These are phyloP conservation scores for Spizellomyces punctatus DNA, from an alignment of 192 early-diverging fungal genomes.

Conservation along the genomic window DNA sequence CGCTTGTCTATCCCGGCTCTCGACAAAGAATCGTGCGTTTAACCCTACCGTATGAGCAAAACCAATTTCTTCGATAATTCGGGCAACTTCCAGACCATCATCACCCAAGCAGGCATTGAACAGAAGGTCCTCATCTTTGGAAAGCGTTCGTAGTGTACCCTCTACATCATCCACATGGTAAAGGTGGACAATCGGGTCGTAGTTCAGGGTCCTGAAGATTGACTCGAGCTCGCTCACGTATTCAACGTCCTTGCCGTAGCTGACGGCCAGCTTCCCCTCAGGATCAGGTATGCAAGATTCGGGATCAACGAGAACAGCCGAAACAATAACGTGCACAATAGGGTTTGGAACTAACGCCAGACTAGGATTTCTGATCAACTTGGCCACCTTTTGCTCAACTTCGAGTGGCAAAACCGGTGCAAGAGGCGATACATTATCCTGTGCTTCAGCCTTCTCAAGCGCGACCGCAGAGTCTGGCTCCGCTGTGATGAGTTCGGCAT, in stretches of 20 bases:
- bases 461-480: slow-evolving; percentile 24
- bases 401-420: slow-evolving; percentile 16
- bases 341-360: slow-evolving; percentile 35
- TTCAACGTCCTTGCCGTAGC: slow-evolving; percentile 39
- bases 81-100: slow-evolving; percentile 38
- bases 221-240: slow-evolving; percentile 44
- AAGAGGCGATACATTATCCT: slow-evolving; percentile 17
- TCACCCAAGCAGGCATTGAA: slow-evolving; percentile 43
- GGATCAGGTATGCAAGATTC: slow-evolving; percentile 35
- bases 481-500: slow-evolving; percentile 17
- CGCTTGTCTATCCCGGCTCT: slow-evolving; percentile 19
- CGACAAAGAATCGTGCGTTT: slow-evolving; percentile 33
- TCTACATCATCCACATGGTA: slow-evolving; percentile 42
- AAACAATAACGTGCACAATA: slow-evolving; percentile 37
- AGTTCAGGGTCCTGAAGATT: slow-evolving; percentile 35
- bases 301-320: slow-evolving; percentile 31
- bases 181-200: slow-evolving; percentile 44
- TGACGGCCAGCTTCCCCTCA: slow-evolving; percentile 32
- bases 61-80: slow-evolving; percentile 23
- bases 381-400: slow-evolving; percentile 33
- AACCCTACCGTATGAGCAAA: slow-evolving; percentile 31
- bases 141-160: slow-evolving; percentile 15
- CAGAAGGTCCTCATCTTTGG: slow-evolving; percentile 34
- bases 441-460: slow-evolving; percentile 2
- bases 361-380: slow-evolving; percentile 39